A percentile compares a stretch with the other conserved stretches of the same genome.
phyloP scores from a whole-genome alignment of 345 rosid genomes.

The Populus ilicifolia region DNA sequence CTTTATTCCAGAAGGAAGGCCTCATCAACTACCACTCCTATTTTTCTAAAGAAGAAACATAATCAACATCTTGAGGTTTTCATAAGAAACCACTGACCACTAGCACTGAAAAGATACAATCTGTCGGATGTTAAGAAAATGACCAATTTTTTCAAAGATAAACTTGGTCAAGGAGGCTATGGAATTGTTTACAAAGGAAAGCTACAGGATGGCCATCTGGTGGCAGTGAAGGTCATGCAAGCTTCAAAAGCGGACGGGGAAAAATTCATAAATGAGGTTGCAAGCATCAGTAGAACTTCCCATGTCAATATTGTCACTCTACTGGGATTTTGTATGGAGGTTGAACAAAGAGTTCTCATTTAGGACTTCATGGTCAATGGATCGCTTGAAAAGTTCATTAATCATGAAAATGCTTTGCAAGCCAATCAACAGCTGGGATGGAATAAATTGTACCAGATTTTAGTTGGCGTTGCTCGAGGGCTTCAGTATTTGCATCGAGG shows the following conservation, averaged over 20 bases:
- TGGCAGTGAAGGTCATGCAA: neutral
- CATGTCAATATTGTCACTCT: conserved; percentile 12
- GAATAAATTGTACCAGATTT: conserved; percentile 3
- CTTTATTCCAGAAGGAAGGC: neutral
- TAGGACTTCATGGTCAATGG: conserved; percentile 12
- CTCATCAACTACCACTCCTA: neutral
- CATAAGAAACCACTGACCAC: neutral
- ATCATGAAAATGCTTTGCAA: neutral
- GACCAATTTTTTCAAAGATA: conserved; percentile 4
- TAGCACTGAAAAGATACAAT: neutral
- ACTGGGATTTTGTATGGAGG: neutral
- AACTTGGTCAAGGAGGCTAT: conserved; percentile 17
- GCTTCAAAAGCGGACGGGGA: neutral
- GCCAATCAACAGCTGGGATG: neutral
- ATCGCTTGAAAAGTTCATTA: conserved; percentile 5
- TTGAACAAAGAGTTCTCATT: neutral
- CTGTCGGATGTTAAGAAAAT: conserved; percentile 8
- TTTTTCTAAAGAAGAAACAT: neutral
- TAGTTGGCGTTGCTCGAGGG: conserved; percentile 5
- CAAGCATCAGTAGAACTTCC: conserved; percentile 13
- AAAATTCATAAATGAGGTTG: conserved; percentile 15
- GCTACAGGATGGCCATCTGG: neutral
- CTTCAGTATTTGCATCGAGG: conserved; percentile 9
- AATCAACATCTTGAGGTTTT: conserved; percentile 5
- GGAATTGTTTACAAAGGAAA: conserved; percentile 9